Conservation (phyloP, 805 yeast genomes). For the Suhomyces sp. region DNA sequence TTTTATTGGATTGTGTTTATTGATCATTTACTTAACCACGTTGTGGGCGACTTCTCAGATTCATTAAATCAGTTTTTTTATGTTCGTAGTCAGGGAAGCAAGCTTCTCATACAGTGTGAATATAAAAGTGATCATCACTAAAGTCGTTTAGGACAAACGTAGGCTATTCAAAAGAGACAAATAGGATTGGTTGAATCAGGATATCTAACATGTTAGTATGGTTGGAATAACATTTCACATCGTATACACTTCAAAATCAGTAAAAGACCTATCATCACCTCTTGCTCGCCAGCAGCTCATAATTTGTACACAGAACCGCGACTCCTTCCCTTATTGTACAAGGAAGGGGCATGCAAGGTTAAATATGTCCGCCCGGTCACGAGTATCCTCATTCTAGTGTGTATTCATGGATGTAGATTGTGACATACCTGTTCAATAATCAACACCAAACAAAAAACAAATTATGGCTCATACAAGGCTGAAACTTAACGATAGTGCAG, state of each 20-base stretch:
- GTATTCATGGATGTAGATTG: not conserved
- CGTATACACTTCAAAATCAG: constrained; percentile 22
- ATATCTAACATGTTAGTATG: constrained; percentile 2
- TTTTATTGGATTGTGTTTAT: not conserved
- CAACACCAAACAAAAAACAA: not conserved
- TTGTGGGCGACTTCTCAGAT: constrained; percentile 30
- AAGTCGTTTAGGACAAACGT: constrained; percentile 12
- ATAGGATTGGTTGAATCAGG: constrained; percentile 12
- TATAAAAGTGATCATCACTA: constrained; percentile 44
- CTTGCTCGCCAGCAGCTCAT: constrained; percentile 43
- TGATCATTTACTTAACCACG: not conserved
- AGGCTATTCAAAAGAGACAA: constrained; percentile 13
- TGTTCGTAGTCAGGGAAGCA: constrained; percentile 32
- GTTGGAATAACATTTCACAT: not conserved
- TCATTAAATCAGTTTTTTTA: constrained; percentile 53
- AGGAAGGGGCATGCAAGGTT: constrained; percentile 35
- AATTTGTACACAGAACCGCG: constrained; percentile 54
- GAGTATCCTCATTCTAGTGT: constrained; percentile 36
- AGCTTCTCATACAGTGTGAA: constrained; percentile 58
- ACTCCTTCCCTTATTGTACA: constrained; percentile 45
- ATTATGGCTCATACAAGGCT: constrained; percentile 55
- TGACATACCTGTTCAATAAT: constrained; percentile 14
- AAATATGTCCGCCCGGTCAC: constrained; percentile 54
- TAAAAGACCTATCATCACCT: constrained; percentile 52
- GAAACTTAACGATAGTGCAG: constrained; percentile 56